Evolutionary conservation across 176 grass and related monocot species (phyloP).

Genomic region (Luzula sylvatica): DNA sequence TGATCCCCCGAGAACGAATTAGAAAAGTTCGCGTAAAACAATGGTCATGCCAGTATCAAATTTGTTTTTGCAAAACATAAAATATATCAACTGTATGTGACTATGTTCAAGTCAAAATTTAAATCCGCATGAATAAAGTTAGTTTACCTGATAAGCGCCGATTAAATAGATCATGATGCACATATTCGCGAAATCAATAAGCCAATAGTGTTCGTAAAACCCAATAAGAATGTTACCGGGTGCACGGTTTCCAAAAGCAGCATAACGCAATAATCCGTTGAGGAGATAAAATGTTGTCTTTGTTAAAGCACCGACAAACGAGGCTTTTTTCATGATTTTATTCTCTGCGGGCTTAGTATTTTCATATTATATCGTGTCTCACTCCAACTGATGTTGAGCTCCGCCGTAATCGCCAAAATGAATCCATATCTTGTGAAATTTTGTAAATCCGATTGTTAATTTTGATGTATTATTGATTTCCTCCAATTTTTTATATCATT

Average conservation of each 20-base stretch:
- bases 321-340: slow-evolving; percentile 59
- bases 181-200: slow-evolving; percentile 71
- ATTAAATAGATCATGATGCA: slow-evolving; percentile 85
- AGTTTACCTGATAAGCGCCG: slow-evolving; percentile 64
- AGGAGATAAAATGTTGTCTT: slow-evolving; percentile 83
- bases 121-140: too few species aligned
- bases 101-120: too few species aligned
- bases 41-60: too few species aligned
- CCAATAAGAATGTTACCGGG: slow-evolving; percentile 78
- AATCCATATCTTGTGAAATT: neutral
- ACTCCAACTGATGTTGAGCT: too few species aligned
- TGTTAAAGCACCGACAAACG: slow-evolving; percentile 32
- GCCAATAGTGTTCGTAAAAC: slow-evolving; percentile 78
- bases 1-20: too few species aligned
- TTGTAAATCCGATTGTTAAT: neutral
- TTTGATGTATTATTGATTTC: too few species aligned
- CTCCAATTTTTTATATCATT: too few species aligned
- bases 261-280: slow-evolving; percentile 56
- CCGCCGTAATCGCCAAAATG: too few species aligned
- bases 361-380: too few species aligned
- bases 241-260: slow-evolving; percentile 54
- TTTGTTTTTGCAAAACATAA: too few species aligned
- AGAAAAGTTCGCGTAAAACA: too few species aligned
- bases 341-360: slow-evolving; percentile 82
- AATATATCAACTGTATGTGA: too few species aligned